Evolutionary conservation across 1,139 yeast species (phyloP).

Genomic region (Saccharomycopsis crataegensis): DNA sequence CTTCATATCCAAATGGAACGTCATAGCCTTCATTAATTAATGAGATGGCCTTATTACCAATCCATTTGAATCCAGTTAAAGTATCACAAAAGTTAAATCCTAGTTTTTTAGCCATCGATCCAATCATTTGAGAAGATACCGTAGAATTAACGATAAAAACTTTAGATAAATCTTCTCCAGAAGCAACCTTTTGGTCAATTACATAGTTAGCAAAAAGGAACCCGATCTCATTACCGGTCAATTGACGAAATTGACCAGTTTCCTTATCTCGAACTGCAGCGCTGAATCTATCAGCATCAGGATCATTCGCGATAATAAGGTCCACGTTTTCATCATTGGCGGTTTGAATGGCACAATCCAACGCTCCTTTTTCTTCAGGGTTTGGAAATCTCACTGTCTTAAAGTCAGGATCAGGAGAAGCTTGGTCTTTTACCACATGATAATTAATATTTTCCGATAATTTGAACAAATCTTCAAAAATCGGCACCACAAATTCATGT

Average conservation of each 20-base stretch:
- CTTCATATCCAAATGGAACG: conserved; percentile 91
- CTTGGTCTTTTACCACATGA: conserved; percentile 52
- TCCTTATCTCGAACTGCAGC: conserved; percentile 43
- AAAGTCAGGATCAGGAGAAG: conserved; percentile 73
- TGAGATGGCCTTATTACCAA: conserved; percentile 81
- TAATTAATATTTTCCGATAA: conserved; percentile 29
- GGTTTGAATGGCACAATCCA: conserved; percentile 55
- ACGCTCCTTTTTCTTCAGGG: conserved; percentile 93
- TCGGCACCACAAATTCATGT: conserved; percentile 35
- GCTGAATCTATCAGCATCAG: conserved; percentile 92
- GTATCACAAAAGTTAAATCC: conserved; percentile 72
- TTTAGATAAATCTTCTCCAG: conserved; percentile 27
- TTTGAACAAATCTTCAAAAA: conserved; percentile 26
- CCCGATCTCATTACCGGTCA: conserved; percentile 91
- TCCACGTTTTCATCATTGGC: conserved; percentile 51
- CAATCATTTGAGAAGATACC: conserved; percentile 78
- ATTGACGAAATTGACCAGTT: conserved; percentile 56
- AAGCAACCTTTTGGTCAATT: conserved; percentile 28
- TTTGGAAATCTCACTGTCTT: conserved; percentile 86
- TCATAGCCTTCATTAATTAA: conserved; percentile 52
- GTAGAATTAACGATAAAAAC: conserved; percentile 76
- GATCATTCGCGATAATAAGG: conserved; percentile 83
- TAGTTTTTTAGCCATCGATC: conserved; percentile 55
- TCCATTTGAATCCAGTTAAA: conserved; percentile 95
- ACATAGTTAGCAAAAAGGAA: conserved; percentile 67